A percentile compares a stretch with the other conserved stretches of the same genome.
Conservation (phyloP, 495 filamentous ascomycete genomes). For the Penicillium daleae region DNA sequence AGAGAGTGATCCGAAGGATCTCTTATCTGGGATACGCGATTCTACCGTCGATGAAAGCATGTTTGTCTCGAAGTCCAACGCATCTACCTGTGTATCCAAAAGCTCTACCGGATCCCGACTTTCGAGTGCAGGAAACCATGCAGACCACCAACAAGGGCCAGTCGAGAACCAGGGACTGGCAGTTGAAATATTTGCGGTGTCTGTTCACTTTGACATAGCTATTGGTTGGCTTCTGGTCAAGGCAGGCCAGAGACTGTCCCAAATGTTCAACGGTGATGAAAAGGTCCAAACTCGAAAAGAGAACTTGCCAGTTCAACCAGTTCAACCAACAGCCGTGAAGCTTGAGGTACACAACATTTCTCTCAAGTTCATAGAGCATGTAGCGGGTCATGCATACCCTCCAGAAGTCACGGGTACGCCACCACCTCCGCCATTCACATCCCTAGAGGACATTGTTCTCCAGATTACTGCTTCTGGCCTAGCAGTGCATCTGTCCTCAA, state of each 20-base stretch:
- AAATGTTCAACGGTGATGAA: conserved; percentile 37
- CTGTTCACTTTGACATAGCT: conserved; percentile 68
- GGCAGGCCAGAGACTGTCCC: conserved; percentile 57
- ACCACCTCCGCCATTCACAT: conserved; percentile 25
- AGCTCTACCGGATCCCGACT: conserved; percentile 23
- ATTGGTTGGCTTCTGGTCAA: conserved; percentile 68
- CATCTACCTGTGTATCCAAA: conserved; percentile 28
- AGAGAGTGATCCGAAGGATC: conserved; percentile 30
- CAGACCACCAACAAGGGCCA: conserved; percentile 12
- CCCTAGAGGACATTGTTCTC: conserved; percentile 43
- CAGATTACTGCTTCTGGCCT: conserved; percentile 33
- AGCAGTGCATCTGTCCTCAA: conserved; percentile 28
- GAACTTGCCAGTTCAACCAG: conserved; percentile 18
- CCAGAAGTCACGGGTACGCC: conserved; percentile 15
- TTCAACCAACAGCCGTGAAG: conserved; percentile 46
- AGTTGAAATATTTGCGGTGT: conserved; percentile 58
- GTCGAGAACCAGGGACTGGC: conserved; percentile 43
- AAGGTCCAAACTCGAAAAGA: conserved; percentile 22
- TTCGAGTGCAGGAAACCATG: conserved; percentile 12
- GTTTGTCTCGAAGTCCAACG: conserved; percentile 32
- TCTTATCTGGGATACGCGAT: conserved; percentile 25
- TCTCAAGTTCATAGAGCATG: conserved; percentile 66
- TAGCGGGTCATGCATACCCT: conserved; percentile 48
- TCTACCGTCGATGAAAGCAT: conserved; percentile 35
- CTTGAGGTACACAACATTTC: conserved; percentile 58